Evolutionary conservation across 768 basidiomycete species (phyloP).

Genomic region (Naematelia aurantialba): DNA sequence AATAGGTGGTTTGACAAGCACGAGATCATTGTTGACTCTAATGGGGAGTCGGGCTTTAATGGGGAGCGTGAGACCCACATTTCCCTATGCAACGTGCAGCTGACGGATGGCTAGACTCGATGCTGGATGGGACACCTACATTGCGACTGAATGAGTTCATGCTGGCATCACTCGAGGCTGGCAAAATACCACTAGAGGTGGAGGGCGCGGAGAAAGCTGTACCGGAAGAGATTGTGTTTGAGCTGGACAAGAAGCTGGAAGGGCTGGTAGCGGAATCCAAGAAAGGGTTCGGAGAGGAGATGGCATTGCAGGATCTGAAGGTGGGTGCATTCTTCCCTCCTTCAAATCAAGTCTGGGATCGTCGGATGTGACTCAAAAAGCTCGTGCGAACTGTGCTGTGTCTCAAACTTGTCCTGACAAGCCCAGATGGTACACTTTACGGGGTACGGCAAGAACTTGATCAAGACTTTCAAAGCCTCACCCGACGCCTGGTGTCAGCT

Average conservation of each 20-base stretch:
- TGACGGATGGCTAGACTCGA: slow-evolving; percentile 33
- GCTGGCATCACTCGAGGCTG: slow-evolving; percentile 66
- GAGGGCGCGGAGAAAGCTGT: slow-evolving; percentile 39
- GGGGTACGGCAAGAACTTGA: slow-evolving; percentile 79
- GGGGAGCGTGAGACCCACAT: slow-evolving; percentile 77
- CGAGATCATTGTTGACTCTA: slow-evolving; percentile 88
- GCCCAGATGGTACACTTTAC: slow-evolving; percentile 72
- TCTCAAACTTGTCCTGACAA: too few relatives aligned
- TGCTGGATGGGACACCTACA: slow-evolving; percentile 83
- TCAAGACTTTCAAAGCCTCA: slow-evolving; percentile 79
- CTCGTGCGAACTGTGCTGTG: slow-evolving; percentile 6
- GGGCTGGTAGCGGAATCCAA: slow-evolving; percentile 61
- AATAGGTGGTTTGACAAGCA: slow-evolving; percentile 98
- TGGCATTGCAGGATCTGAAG: slow-evolving; percentile 73
- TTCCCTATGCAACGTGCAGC: neutral
- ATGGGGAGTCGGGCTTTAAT: slow-evolving; percentile 93
- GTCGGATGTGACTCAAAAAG: neutral
- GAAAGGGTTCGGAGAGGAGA: slow-evolving; percentile 68
- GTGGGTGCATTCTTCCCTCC: slow-evolving; percentile 57
- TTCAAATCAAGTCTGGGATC: too few relatives aligned
- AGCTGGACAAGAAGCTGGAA: slow-evolving; percentile 59
- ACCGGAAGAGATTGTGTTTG: slow-evolving; percentile 69
- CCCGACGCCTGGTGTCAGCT: slow-evolving; percentile 96
- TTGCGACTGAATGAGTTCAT: slow-evolving; percentile 92
- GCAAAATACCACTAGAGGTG: slow-evolving; percentile 73